phyloP scores from a whole-genome alignment of 768 basidiomycete species.

The Suillus paluster region DNA sequence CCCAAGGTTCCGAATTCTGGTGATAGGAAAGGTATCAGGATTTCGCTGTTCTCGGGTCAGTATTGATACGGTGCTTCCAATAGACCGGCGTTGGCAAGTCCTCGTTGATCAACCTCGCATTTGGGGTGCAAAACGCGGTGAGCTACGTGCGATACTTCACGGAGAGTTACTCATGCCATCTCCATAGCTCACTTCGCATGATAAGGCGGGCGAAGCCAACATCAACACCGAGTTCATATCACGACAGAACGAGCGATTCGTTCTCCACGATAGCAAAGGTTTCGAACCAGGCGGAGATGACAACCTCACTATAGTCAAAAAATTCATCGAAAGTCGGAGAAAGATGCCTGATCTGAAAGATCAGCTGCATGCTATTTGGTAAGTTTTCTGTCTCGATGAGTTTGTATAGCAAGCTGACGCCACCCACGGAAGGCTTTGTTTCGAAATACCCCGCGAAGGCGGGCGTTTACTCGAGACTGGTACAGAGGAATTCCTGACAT shows the following conservation, averaged over 20 bases:
- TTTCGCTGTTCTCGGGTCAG: too few relatives aligned
- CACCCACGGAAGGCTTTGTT: neutral
- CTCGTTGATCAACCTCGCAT: neutral
- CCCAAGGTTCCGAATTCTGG: too few relatives aligned
- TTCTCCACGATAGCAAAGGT: conserved; percentile 3
- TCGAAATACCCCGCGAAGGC: neutral
- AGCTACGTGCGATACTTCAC: neutral
- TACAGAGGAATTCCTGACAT: neutral
- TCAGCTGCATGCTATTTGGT: conserved; percentile 1
- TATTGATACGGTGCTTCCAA: too few relatives aligned
- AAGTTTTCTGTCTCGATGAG: neutral
- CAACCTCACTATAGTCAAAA: neutral
- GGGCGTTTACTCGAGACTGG: conserved; percentile 10
- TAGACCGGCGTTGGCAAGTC: conserved; percentile 4
- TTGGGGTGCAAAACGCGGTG: neutral
- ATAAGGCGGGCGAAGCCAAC: neutral
- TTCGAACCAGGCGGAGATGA: too few relatives aligned
- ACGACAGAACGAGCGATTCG: neutral
- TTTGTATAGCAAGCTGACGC: neutral
- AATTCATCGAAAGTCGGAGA: neutral
- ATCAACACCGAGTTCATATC: neutral
- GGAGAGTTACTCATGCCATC: neutral
- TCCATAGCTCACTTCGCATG: neutral
- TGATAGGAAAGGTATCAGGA: too few relatives aligned
- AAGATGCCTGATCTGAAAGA: neutral